Percentiles rank a stretch among this genome's conserved stretches.
Evolutionary conservation across 345 rosid species (phyloP).

Genomic region (Gossypium thurberi): DNA sequence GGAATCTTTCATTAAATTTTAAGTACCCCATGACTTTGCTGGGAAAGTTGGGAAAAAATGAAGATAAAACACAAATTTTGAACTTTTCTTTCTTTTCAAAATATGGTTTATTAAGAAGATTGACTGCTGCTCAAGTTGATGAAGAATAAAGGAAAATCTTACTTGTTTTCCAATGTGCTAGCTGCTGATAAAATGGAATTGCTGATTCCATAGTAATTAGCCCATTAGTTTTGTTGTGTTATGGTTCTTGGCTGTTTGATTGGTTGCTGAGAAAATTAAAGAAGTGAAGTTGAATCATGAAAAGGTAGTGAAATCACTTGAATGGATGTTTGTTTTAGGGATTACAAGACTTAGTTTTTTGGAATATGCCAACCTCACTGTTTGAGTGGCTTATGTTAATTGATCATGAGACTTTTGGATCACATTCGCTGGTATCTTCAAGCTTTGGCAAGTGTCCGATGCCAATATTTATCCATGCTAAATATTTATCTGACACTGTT

Average conservation of each 20-base stretch:
- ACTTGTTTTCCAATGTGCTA: neutral
- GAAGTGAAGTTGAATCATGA: neutral
- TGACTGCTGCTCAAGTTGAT: neutral
- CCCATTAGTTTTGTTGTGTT: neutral
- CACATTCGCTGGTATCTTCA: neutral
- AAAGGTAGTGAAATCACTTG: neutral
- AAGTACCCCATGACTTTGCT: neutral
- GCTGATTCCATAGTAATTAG: neutral
- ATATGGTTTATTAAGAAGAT: neutral
- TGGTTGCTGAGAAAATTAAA: neutral
- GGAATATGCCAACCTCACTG: neutral
- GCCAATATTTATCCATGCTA: neutral
- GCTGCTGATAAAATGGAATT: neutral
- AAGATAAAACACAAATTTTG: neutral
- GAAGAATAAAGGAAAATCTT: neutral
- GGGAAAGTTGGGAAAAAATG: neutral
- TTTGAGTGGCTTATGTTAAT: neutral
- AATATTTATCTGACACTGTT: neutral
- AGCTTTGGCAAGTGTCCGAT: neutral
- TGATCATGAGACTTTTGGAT: slow-evolving; percentile 5
- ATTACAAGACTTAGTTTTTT: neutral
- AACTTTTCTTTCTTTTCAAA: neutral
- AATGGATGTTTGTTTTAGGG: neutral
- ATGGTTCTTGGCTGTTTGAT: neutral
- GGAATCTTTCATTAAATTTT: neutral